These are phyloP conservation scores for Phytophthora tentaculata DNA, from an alignment of 352 stramenopile genomes.

Conservation along the genomic window DNA sequence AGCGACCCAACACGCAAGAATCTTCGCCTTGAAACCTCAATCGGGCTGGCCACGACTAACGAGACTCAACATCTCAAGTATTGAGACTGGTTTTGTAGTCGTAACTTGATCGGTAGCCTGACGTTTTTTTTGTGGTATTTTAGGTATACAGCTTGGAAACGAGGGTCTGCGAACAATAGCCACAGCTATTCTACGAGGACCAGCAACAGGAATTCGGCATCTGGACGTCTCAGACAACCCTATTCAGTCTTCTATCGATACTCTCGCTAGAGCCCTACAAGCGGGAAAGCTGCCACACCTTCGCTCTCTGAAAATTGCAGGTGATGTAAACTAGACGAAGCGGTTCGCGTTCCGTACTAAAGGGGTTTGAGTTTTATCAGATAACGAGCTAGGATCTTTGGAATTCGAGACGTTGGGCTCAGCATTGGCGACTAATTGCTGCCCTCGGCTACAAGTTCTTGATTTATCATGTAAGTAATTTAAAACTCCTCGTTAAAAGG, in stretches of 20 bases:
- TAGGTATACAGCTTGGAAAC: conserved; percentile 44
- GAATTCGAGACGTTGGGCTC: conserved; percentile 43
- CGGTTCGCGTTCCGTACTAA: not conserved
- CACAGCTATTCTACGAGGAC: conserved; percentile 20
- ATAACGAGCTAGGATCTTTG: conserved; percentile 44
- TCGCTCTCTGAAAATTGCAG: conserved; percentile 34
- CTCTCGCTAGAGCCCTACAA: conserved; percentile 30
- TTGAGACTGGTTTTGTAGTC: not conserved
- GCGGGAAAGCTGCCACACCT: conserved; percentile 25
- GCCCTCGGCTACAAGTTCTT: conserved; percentile 37
- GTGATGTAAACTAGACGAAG: conserved; percentile 5
- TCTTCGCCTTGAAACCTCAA: conserved; percentile 15
- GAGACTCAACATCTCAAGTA: conserved; percentile 43
- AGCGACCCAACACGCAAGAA: conserved; percentile 18
- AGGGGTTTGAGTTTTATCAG: conserved; percentile 9
- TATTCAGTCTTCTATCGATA: conserved; percentile 33
- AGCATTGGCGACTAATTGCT: conserved; percentile 28
- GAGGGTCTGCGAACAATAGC: conserved; percentile 27
- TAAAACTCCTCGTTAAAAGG: no score
- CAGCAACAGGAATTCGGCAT: conserved; percentile 18
- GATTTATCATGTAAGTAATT: conserved; percentile 48
- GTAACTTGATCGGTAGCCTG: conserved; percentile 1
- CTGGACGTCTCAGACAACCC: conserved; percentile 48
- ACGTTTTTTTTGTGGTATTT: not conserved
- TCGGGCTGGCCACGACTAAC: conserved; percentile 16